Conservation (phyloP, 2,329 filamentous ascomycete species). For the Sclerotiophoma versabilis region DNA sequence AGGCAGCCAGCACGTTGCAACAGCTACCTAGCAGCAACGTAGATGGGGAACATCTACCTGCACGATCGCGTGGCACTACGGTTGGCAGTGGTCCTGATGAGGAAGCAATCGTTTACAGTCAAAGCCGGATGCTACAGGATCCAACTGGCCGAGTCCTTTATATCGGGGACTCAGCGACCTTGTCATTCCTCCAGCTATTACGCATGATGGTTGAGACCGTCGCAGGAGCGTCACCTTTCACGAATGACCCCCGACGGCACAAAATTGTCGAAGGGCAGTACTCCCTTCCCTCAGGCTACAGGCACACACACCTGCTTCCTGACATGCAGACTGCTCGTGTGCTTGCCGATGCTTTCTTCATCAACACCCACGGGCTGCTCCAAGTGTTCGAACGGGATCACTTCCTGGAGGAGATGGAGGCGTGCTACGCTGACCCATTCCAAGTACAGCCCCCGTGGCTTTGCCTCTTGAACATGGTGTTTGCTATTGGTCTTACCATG, state of each 20-base stretch:
- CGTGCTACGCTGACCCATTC: conserved; percentile 63
- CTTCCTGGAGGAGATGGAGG: conserved; percentile 60
- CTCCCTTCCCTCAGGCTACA: conserved; percentile 55
- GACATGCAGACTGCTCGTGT: conserved; percentile 62
- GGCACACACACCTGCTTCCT: conserved; percentile 62
- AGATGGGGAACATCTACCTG: conserved; percentile 29
- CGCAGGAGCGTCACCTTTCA: conserved; percentile 64
- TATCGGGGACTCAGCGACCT: conserved; percentile 67
- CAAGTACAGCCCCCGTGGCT: conserved; percentile 60
- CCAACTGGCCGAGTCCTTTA: conserved; percentile 65
- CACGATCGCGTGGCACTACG: conserved; percentile 43
- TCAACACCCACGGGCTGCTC: conserved; percentile 68
- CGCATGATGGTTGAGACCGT: conserved; percentile 66
- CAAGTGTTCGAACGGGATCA: conserved; percentile 63
- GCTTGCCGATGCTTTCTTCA: conserved; percentile 67
- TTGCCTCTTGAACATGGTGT: conserved; percentile 67
- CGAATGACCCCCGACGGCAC: conserved; percentile 63
- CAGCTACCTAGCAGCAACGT: conserved; percentile 30
- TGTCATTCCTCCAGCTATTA: conserved; percentile 67
- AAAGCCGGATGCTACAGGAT: conserved; percentile 67
- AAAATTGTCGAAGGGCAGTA: conserved; percentile 64
- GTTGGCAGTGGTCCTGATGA: conserved; percentile 58
- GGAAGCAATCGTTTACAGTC: conserved; percentile 63
- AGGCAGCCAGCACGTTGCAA: conserved; percentile 34
- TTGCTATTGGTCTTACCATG: conserved; percentile 68